phyloP scores from a whole-genome alignment of 139 green algal genomes.

The Gonium pectorale region DNA sequence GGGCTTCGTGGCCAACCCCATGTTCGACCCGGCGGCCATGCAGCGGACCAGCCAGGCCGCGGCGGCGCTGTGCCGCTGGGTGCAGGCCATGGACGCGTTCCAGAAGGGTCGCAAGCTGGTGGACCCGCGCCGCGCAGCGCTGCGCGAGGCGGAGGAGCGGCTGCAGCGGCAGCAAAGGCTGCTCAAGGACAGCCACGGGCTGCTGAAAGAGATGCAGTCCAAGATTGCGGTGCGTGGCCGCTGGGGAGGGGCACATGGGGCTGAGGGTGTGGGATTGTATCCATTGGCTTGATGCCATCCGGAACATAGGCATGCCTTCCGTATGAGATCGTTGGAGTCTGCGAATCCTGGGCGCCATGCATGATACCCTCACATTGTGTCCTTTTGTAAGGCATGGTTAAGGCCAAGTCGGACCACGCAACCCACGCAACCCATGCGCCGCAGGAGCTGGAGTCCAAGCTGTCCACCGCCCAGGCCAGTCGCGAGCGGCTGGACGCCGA shows the following conservation, averaged over 20 bases:
- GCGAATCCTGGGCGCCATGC: too few relatives aligned
- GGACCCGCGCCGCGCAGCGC: conserved; percentile 61
- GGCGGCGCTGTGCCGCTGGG: conserved; percentile 52
- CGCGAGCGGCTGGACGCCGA: conserved; percentile 30
- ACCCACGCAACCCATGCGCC: neutral
- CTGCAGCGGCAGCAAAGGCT: conserved; percentile 45
- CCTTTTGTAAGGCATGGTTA: too few relatives aligned
- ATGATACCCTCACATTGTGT: too few relatives aligned
- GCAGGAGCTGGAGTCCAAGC: conserved; percentile 47
- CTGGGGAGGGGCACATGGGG: too few relatives aligned
- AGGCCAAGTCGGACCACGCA: neutral
- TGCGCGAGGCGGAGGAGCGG: conserved; percentile 54
- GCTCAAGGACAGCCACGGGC: conserved; percentile 46
- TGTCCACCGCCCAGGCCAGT: conserved; percentile 14
- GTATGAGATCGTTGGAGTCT: too few relatives aligned
- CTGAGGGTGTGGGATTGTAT: too few relatives aligned
- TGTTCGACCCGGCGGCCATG: conserved; percentile 51
- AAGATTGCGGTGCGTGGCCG: conserved; percentile 28
- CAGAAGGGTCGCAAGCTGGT: conserved; percentile 63
- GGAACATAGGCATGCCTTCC: too few relatives aligned
- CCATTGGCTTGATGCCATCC: too few relatives aligned
- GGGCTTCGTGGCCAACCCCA: conserved; percentile 46
- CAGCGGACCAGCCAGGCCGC: conserved; percentile 34
- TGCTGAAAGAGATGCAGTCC: conserved; percentile 32
- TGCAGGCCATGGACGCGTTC: conserved; percentile 54